Evolutionary conservation across 345 rosid species (phyloP).

Genomic region (Toxicodendron radicans): DNA sequence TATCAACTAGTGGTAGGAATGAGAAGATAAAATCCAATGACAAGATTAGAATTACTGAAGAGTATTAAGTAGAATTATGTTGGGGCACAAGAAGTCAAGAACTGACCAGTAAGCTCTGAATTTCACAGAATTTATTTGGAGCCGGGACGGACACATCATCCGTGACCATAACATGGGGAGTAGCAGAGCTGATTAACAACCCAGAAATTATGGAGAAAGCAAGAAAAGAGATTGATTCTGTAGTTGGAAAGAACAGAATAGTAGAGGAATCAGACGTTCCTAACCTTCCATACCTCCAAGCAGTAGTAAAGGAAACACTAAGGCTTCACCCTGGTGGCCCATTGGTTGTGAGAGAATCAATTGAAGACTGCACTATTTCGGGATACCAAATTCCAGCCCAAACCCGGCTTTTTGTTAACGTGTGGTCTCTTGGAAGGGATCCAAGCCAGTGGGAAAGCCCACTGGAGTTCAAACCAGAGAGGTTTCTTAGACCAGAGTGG

Average conservation of each 20-base stretch:
- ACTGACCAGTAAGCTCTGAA: not conserved
- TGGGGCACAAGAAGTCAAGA: not conserved
- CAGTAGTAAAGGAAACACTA: not conserved
- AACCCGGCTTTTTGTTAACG: constrained; percentile 45
- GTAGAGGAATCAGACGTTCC: not conserved
- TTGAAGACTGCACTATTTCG: constrained; percentile 36
- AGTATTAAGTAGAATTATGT: not conserved
- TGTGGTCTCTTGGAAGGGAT: constrained; percentile 57
- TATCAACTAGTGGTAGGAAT: too few species aligned
- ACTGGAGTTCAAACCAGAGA: constrained; percentile 52
- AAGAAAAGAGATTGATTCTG: not conserved
- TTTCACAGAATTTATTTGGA: not conserved
- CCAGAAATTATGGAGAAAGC: not conserved
- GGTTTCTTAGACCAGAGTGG: constrained; percentile 42
- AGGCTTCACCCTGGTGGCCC: constrained; percentile 29
- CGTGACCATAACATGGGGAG: not conserved
- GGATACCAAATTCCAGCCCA: constrained; percentile 46
- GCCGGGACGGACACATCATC: not conserved
- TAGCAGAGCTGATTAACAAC: not conserved
- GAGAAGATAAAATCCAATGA: too few species aligned
- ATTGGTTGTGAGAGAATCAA: constrained; percentile 42
- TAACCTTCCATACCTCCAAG: not conserved
- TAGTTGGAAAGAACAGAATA: not conserved
- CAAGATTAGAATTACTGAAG: not conserved
- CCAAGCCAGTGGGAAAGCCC: constrained; percentile 50